phyloP scores from a whole-genome alignment of 2,329 filamentous ascomycete species.

The Aspergillus sp. region DNA sequence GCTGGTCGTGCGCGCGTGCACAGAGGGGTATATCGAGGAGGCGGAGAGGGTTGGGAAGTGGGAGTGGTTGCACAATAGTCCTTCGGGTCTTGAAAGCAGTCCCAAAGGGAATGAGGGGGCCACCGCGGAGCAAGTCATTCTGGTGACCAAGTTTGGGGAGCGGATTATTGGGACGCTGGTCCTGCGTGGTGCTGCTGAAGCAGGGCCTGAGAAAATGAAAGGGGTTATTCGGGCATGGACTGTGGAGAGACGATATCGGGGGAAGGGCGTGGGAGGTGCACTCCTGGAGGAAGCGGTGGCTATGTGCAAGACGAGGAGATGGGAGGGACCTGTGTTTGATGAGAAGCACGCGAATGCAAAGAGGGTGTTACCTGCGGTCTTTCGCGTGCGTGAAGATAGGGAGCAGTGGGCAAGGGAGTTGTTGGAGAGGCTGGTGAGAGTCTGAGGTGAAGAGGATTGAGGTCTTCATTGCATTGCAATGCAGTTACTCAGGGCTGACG shows the following conservation, averaged over 20 bases:
- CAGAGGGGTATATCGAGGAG: conserved; percentile 60
- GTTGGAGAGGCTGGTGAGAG: too few relatives aligned
- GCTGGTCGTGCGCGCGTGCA: conserved; percentile 59
- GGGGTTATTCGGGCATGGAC: conserved; percentile 78
- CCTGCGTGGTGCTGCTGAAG: conserved; percentile 37
- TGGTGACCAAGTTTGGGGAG: conserved; percentile 61
- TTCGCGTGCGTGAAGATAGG: too few relatives aligned
- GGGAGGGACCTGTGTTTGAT: conserved; percentile 69
- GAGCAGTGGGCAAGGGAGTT: too few relatives aligned
- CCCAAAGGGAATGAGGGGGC: conserved; percentile 44
- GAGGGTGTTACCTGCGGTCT: conserved; percentile 17
- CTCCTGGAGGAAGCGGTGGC: conserved; percentile 72
- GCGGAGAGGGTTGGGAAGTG: conserved; percentile 42
- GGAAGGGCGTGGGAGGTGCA: conserved; percentile 68
- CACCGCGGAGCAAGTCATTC: conserved; percentile 40
- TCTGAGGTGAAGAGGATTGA: too few relatives aligned
- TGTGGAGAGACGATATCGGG: conserved; percentile 66
- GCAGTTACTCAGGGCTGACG: too few relatives aligned
- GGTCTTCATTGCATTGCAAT: too few relatives aligned
- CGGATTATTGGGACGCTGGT: conserved; percentile 71
- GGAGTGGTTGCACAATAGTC: too few relatives aligned
- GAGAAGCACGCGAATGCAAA: conserved; percentile 73
- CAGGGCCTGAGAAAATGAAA: conserved; percentile 5
- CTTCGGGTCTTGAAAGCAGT: not conserved
- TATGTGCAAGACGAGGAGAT: conserved; percentile 66